Conservation (phyloP, 768 basidiomycete genomes). For the Leucogyrophana mollusca region DNA sequence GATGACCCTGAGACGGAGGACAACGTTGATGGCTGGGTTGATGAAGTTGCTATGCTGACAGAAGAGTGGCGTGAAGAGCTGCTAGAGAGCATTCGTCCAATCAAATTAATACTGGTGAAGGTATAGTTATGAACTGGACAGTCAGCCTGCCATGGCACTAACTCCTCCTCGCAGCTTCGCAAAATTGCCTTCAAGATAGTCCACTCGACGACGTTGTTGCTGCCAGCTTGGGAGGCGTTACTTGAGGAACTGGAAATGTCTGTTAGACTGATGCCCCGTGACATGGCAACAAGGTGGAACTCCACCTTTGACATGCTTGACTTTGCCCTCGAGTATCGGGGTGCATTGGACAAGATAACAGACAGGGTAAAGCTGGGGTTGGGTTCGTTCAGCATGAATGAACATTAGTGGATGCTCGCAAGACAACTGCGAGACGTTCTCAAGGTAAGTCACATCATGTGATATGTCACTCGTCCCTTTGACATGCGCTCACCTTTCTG, state of each 20-base stretch:
- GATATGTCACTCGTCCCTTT: too few species aligned
- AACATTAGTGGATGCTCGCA: slow-evolving; percentile 25
- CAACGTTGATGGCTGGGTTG: background rate
- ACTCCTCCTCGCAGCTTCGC: background rate
- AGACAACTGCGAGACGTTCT: slow-evolving; percentile 22
- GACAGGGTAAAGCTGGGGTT: slow-evolving; percentile 6
- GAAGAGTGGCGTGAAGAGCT: slow-evolving; percentile 15
- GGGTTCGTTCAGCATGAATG: slow-evolving; percentile 14
- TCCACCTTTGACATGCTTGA: slow-evolving; percentile 36
- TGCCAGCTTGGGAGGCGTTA: slow-evolving; percentile 15
- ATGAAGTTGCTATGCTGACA: slow-evolving; percentile 6
- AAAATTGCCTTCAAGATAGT: slow-evolving; percentile 13
- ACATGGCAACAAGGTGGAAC: slow-evolving; percentile 38
- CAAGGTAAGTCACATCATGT: slow-evolving; percentile 12
- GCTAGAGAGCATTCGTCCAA: slow-evolving; percentile 15
- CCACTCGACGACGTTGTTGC: slow-evolving; percentile 17
- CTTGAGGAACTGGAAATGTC: slow-evolving; percentile 12
- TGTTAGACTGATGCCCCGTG: slow-evolving; percentile 30
- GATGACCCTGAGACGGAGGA: background rate
- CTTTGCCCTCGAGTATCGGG: slow-evolving; percentile 26
- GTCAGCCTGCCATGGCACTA: background rate
- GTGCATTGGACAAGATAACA: slow-evolving; percentile 26
- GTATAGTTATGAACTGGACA: too few species aligned
- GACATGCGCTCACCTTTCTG: too few species aligned
- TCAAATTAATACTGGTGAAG: slow-evolving; percentile 31